Conservation (phyloP, 495 filamentous ascomycete genomes). For the Penicillium fimorum region DNA sequence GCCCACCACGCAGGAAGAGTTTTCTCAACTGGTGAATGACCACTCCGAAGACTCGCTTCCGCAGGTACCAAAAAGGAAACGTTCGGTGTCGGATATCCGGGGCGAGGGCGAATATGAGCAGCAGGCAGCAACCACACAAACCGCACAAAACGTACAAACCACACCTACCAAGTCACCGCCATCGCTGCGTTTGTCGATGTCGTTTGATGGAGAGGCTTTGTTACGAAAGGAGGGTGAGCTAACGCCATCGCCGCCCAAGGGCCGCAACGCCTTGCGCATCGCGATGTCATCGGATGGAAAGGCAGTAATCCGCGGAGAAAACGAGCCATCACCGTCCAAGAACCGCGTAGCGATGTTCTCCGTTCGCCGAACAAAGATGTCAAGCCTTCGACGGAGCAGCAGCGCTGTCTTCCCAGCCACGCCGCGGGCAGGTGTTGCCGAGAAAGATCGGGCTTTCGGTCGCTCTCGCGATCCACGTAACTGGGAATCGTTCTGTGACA, state of each 20-base stretch:
- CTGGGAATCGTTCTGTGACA: slow-evolving; percentile 81
- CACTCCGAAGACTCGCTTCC: slow-evolving; percentile 22
- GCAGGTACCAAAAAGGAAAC: slow-evolving; percentile 38
- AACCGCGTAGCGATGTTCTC: slow-evolving; percentile 53
- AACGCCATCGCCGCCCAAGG: slow-evolving; percentile 69
- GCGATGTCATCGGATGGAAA: slow-evolving; percentile 54
- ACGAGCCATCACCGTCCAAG: slow-evolving; percentile 50
- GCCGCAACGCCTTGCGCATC: slow-evolving; percentile 43
- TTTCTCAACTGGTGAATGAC: slow-evolving; percentile 17
- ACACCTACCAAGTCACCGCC: slow-evolving; percentile 43
- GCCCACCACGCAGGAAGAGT: slow-evolving; percentile 24
- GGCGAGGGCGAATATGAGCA: slow-evolving; percentile 15
- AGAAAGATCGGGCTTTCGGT: slow-evolving; percentile 52
- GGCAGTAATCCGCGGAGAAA: slow-evolving; percentile 47
- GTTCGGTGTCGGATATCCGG: slow-evolving; percentile 35
- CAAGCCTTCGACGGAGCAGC: slow-evolving; percentile 60
- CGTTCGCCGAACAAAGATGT: slow-evolving; percentile 51
- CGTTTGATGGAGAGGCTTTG: slow-evolving; percentile 80
- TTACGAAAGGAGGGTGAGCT: slow-evolving; percentile 62
- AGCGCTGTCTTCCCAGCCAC: slow-evolving; percentile 50
- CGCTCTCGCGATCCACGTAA: slow-evolving; percentile 78
- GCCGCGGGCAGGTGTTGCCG: slow-evolving; percentile 27
- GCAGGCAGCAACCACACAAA: slow-evolving; percentile 17
- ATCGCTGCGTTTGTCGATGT: slow-evolving; percentile 61
- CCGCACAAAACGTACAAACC: slow-evolving; percentile 16